Conservation (phyloP, 2,329 filamentous ascomycete species). For the Eutypa lata region DNA sequence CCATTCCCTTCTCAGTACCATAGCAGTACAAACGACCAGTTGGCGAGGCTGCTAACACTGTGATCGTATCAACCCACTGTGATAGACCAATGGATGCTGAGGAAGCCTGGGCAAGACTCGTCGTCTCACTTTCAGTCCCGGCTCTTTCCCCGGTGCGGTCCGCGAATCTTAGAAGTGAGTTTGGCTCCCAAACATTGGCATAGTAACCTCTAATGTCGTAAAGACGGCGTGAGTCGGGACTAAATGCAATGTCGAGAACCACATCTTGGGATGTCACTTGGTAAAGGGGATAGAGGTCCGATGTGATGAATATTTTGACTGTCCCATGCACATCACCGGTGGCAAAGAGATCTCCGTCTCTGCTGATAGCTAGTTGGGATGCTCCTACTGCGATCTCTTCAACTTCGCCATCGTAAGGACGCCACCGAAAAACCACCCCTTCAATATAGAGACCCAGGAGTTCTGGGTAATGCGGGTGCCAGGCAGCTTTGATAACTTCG, state of each 20-base stretch:
- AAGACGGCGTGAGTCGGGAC: constrained; percentile 20
- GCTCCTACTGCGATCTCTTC: constrained; percentile 21
- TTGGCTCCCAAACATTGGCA: constrained; percentile 27
- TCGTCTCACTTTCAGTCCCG: constrained; percentile 3
- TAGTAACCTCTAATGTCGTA: constrained; percentile 28
- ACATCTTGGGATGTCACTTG: constrained; percentile 24
- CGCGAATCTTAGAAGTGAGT: constrained; percentile 14
- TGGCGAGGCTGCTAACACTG: constrained; percentile 12
- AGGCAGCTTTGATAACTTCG: constrained; percentile 22
- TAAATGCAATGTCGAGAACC: constrained; percentile 19
- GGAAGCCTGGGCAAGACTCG: constrained; percentile 5
- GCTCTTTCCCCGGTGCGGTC: constrained; percentile 4
- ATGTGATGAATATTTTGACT: constrained; percentile 22
- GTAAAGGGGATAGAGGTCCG: constrained; percentile 23
- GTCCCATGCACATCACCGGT: constrained; percentile 25
- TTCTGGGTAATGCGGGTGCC: constrained; percentile 26
- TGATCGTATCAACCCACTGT: constrained; percentile 18
- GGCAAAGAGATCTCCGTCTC: constrained; percentile 25
- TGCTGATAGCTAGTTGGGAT: constrained; percentile 18
- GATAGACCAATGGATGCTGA: constrained; percentile 1
- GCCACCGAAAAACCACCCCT: constrained; percentile 34
- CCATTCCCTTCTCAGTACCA: constrained; percentile 21
- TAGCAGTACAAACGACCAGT: constrained; percentile 17
- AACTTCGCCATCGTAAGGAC: constrained; percentile 24
- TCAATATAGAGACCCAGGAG: constrained; percentile 30